Evolutionary conservation across 306 rosid species (phyloP).

Genomic region (Ziziphus jujuba): DNA sequence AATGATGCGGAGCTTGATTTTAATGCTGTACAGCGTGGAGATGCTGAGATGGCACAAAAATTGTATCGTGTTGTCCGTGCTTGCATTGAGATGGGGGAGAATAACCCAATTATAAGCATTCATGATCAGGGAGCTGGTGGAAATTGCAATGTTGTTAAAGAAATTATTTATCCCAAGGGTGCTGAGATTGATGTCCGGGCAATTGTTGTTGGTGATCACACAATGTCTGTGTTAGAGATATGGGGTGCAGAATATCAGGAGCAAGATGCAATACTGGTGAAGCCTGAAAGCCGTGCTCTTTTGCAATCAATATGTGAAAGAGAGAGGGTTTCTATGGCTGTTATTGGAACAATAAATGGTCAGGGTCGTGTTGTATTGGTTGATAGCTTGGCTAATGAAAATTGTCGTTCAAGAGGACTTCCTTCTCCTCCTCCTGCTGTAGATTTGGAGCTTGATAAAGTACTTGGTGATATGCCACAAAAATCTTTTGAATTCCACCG

Average conservation of each 20-base stretch:
- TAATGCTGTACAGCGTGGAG: constrained; percentile 96
- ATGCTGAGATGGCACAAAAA: constrained; percentile 97
- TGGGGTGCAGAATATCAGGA: constrained; percentile 98
- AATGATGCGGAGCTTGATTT: constrained; percentile 92
- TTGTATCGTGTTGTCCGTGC: constrained; percentile 90
- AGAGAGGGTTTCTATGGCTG: constrained; percentile 91
- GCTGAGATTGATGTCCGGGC: constrained; percentile 69
- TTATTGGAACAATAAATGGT: constrained; percentile 77
- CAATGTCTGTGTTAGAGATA: constrained; percentile 90
- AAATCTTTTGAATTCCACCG: constrained; percentile 64
- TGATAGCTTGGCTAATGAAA: constrained; percentile 60
- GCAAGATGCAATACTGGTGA: constrained; percentile 85
- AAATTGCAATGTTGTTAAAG: constrained; percentile 86
- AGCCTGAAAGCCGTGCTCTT: constrained; percentile 68
- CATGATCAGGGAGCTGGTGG: constrained; percentile 97
- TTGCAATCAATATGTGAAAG: constrained; percentile 70
- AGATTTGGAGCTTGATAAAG: constrained; percentile 81
- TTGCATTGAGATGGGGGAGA: constrained; percentile 89
- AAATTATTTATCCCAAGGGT: constrained; percentile 75
- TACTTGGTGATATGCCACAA: constrained; percentile 88
- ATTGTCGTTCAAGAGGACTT: constrained; percentile 43
- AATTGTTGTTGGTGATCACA: constrained; percentile 81
- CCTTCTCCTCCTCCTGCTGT: constrained; percentile 76
- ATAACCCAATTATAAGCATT: constrained; percentile 80
- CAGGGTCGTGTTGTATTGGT: constrained; percentile 70